Evolutionary conservation across 345 rosid species (phyloP).

Genomic region (Arabis alpina): DNA sequence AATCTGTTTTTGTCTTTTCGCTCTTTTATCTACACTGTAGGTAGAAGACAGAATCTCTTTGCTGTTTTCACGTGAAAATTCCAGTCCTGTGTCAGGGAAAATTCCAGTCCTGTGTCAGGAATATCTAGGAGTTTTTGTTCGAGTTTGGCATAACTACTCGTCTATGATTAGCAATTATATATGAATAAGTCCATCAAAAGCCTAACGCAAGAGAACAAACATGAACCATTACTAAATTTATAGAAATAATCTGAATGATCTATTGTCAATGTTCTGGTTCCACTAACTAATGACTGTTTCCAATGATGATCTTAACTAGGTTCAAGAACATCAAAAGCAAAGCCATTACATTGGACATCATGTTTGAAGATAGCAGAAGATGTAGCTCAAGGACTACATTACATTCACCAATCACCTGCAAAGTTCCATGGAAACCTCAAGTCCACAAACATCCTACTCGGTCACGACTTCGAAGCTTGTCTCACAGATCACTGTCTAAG

Average conservation of each 20-base stretch:
- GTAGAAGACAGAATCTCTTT: conserved; percentile 31
- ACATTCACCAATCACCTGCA: conserved; percentile 74
- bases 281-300: conserved; percentile 3
- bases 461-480: conserved; percentile 86
- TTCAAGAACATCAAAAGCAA: conserved; percentile 77
- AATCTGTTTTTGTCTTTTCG: conserved; percentile 7
- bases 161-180: conserved; percentile 6
- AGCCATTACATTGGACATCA: conserved; percentile 95
- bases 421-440: conserved; percentile 83
- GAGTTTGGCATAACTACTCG: conserved; percentile 10
- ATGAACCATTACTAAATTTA: neutral
- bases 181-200: no score
- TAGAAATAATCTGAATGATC: neutral
- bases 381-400: conserved; percentile 77
- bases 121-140: conserved; percentile 30
- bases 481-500: conserved; percentile 82
- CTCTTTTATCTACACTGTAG: neutral
- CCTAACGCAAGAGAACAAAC: no score
- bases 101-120: conserved; percentile 36
- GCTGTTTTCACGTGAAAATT: conserved; percentile 42
- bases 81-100: conserved; percentile 39
- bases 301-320: conserved; percentile 43
- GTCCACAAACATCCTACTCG: conserved; percentile 83
- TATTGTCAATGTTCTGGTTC: neutral
- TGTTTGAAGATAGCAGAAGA: conserved; percentile 96